Percentiles rank a stretch among this genome's conserved stretches.
Evolutionary conservation across 805 yeast genomes (phyloP).

Genomic region (Komagataella populi): DNA sequence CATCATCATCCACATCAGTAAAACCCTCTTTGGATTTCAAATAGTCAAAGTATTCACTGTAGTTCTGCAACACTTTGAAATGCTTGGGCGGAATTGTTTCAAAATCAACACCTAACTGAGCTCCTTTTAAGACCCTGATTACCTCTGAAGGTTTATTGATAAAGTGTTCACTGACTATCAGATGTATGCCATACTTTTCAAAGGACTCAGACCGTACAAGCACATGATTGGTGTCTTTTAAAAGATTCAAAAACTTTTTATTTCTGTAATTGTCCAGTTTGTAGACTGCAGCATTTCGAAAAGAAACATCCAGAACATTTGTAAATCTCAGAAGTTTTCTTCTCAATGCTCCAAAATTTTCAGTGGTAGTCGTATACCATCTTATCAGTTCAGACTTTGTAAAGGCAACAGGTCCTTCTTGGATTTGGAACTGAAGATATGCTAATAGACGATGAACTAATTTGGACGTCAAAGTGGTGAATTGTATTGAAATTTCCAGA

Average conservation of each 20-base stretch:
- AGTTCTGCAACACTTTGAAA: conserved; percentile 14
- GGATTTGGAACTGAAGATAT: conserved; percentile 60
- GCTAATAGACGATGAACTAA: conserved; percentile 55
- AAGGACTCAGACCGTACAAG: conserved; percentile 56
- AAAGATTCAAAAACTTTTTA: conserved; percentile 37
- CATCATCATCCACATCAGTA: conserved; percentile 9
- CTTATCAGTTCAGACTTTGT: conserved; percentile 31
- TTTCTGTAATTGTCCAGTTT: conserved; percentile 35
- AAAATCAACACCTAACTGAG: conserved; percentile 38
- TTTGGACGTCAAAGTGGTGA: conserved; percentile 50
- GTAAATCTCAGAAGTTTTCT: conserved; percentile 75
- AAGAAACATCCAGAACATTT: conserved; percentile 48
- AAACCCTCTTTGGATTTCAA: conserved; percentile 1
- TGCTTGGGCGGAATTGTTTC: conserved; percentile 19
- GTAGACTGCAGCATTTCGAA: conserved; percentile 60
- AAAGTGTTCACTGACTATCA: conserved; percentile 59
- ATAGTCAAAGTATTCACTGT: conserved; percentile 9
- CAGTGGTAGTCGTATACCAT: conserved; percentile 58
- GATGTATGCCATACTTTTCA: conserved; percentile 65
- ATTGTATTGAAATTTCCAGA: conserved; percentile 65
- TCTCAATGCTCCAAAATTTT: conserved; percentile 61
- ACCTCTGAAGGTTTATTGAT: conserved; percentile 27
- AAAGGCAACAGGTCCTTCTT: conserved; percentile 35
- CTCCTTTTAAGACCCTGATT: conserved; percentile 26
- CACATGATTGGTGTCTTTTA: conserved; percentile 59